These are phyloP conservation scores for Lantana camara DNA, from an alignment of 257 asterid genomes.

Conservation along the genomic window DNA sequence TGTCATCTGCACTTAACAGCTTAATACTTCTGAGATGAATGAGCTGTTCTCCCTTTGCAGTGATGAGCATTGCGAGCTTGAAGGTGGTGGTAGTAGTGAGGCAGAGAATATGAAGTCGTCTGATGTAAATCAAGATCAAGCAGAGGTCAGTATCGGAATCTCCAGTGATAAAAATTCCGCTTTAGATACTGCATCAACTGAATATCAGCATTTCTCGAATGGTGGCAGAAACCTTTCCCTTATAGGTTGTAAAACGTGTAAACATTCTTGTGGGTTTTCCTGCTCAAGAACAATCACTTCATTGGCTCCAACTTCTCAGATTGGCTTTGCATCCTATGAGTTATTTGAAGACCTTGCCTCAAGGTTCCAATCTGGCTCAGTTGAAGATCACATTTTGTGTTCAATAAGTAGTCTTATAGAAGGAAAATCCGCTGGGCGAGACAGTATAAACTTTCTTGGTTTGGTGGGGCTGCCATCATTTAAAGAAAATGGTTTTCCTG, in stretches of 20 bases:
- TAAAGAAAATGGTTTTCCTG: constrained; percentile 65
- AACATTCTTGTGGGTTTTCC: constrained; percentile 58
- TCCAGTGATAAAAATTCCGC: constrained; percentile 50
- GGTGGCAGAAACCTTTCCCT: constrained; percentile 49
- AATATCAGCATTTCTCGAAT: constrained; percentile 44
- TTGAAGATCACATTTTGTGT: constrained; percentile 69
- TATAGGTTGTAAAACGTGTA: constrained; percentile 59
- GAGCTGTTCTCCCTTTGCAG: constrained; percentile 41
- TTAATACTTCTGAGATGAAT: constrained; percentile 16
- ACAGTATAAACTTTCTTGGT: constrained; percentile 64
- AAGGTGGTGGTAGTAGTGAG: constrained; percentile 34
- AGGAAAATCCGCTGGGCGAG: constrained; percentile 65
- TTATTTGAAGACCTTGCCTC: constrained; percentile 63
- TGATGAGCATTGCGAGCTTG: constrained; percentile 55
- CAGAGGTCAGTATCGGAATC: constrained; percentile 62
- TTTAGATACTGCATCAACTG: constrained; percentile 51
- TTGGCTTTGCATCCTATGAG: constrained; percentile 57
- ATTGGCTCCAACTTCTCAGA: constrained; percentile 65
- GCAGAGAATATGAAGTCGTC: constrained; percentile 21
- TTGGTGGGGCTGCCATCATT: constrained; percentile 80
- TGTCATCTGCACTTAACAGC: neutral
- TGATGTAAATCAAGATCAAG: constrained; percentile 35
- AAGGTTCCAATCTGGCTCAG: constrained; percentile 57
- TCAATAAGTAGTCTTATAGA: constrained; percentile 64
- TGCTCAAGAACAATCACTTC: constrained; percentile 86